Evolutionary conservation across 305 asterid genomes (phyloP).

Genomic region (Ilex paraguariensis): DNA sequence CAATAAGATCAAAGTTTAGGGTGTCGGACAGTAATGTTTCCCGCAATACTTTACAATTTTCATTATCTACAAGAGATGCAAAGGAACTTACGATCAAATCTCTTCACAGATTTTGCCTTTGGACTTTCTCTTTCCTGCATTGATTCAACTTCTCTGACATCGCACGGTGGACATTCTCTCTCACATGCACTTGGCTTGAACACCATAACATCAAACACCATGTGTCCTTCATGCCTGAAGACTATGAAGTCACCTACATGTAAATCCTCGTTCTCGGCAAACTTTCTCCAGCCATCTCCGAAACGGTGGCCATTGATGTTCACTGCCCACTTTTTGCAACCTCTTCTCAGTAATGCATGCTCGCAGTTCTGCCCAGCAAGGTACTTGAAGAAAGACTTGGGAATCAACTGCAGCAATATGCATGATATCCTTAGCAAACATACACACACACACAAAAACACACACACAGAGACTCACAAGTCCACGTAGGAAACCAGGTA

Average conservation of each 20-base stretch:
- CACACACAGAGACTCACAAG: slow-evolving; percentile 1
- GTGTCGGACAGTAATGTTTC: no score
- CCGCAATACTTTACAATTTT: no score
- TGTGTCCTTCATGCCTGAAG: slow-evolving; percentile 21
- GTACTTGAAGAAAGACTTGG: slow-evolving; percentile 13
- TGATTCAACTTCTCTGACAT: background rate
- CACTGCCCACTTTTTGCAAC: slow-evolving; percentile 12
- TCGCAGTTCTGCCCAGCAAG: slow-evolving; percentile 4
- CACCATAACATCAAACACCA: slow-evolving; percentile 15
- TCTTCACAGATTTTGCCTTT: no score
- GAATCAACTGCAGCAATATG: slow-evolving; percentile 9
- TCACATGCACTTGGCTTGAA: slow-evolving; percentile 17
- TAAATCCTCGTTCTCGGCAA: slow-evolving; percentile 10
- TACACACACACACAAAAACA: background rate
- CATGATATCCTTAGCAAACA: no score
- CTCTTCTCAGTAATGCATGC: slow-evolving; percentile 11
- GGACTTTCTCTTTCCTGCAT: background rate
- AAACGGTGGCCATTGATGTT: slow-evolving; percentile 7
- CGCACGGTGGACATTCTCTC: background rate
- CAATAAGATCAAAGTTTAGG: no score
- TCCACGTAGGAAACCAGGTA: slow-evolving; percentile 11
- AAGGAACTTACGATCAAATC: background rate
- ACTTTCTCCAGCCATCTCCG: slow-evolving; percentile 13
- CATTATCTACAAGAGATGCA: no score
- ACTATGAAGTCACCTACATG: slow-evolving; percentile 14